Evolutionary conservation across 2,329 filamentous ascomycete species (phyloP).

Genomic region (Trichoderma lentiforme): DNA sequence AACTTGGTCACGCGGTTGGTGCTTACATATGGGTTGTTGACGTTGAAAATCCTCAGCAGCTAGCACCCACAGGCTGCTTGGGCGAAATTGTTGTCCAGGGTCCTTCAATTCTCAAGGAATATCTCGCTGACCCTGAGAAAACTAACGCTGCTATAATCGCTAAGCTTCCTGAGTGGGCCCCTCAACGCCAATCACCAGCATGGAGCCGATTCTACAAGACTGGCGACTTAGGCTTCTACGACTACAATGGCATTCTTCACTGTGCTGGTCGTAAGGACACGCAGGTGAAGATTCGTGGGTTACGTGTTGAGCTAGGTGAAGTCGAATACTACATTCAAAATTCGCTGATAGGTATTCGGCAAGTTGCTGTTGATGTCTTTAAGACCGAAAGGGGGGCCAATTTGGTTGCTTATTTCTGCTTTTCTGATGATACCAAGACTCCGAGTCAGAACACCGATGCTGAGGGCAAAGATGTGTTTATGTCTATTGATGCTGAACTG

Average conservation of each 20-base stretch:
- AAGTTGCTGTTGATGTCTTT: conserved; percentile 16
- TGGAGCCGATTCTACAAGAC: conserved; percentile 39
- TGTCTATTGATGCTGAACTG: not conserved
- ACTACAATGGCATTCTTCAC: conserved; percentile 37
- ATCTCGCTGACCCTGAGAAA: conserved; percentile 15
- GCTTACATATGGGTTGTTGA: conserved; percentile 11
- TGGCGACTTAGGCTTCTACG: conserved; percentile 45
- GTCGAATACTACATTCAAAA: conserved; percentile 21
- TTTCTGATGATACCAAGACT: not conserved
- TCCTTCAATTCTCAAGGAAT: conserved; percentile 5
- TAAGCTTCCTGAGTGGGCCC: not conserved
- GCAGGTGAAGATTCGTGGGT: conserved; percentile 60
- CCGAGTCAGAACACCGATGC: not conserved
- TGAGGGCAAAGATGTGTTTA: not conserved
- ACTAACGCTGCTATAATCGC: not conserved
- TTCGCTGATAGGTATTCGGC: not conserved
- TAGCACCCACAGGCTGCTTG: conserved; percentile 15
- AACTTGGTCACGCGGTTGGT: conserved; percentile 6
- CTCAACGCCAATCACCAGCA: not conserved
- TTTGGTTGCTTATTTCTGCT: conserved; percentile 6
- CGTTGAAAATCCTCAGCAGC: not conserved
- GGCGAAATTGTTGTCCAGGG: conserved; percentile 20
- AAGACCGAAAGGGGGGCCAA: not conserved
- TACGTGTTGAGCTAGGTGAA: conserved; percentile 46
- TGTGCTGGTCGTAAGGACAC: conserved; percentile 53